Evolutionary conservation across 306 rosid genomes (phyloP), one percentile per base, ranked within the genome.

Genomic region (Sesbania bispinosa): DNA sequence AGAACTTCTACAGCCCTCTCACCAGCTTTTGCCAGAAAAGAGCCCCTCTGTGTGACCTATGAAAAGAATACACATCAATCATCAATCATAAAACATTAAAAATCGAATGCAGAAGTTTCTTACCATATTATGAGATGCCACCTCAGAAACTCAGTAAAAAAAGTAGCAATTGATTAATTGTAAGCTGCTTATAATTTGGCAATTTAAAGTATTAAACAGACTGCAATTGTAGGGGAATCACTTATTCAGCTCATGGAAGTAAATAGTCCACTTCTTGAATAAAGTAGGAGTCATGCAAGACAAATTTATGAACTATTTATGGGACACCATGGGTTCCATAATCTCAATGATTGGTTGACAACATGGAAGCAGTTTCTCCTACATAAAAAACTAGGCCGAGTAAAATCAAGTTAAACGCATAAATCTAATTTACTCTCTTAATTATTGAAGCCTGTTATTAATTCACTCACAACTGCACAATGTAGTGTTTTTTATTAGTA

Each of bases 1-100:
- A 91, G 67, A 58, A 91, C 96, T 27, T 84, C 97, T 30, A 87
- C 90, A 3, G 96, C 90, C 83, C 79, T 89, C 82, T 85, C 89
- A 5, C 97, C 75, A 35, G 93, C 96, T 82, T 83, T 80, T 63
- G 92, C 90, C 42, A 83, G 64, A 32, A 78, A 79, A 6, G 98
- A 82, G 64, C 79, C 85, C 83, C 81, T 80, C 48, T 82, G 87
- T 2, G 13, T 77, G 42, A 82, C 75, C 94, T 87, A 70, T 57
- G 52, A 64, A 70, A 74, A 58, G 9, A 71, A 66, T n/a, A 78
- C 14, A 59, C 71, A 58, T 69, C 67, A 61, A 50, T 32, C 71
- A 58, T 69, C 67, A 61, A 50, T 32, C 27, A 35, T 7, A 43
- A 45, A 67, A 67, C 52, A 68, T 36, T 23, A 20, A 51, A 61